Conservation (phyloP, 2,329 filamentous ascomycete species). For the Coniochaeta prunicola region DNA sequence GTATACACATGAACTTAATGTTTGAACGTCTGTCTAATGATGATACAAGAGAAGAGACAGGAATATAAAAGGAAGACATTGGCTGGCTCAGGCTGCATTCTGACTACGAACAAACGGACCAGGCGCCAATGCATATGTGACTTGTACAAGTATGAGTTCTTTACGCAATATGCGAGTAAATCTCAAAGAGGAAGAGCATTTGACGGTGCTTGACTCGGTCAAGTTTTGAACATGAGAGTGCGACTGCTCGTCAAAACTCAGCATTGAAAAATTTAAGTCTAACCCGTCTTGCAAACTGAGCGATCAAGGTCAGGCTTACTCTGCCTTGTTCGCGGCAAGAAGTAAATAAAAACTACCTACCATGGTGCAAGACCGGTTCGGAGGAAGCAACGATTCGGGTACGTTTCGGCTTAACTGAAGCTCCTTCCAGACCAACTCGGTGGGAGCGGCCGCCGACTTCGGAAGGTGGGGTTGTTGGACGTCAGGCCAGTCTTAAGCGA, state of each 20-base stretch:
- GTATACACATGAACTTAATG: not conserved
- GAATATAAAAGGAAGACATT: conserved; percentile 5
- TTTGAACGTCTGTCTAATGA: conserved; percentile 10
- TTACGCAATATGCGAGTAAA: not conserved
- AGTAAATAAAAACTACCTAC: too few relatives aligned
- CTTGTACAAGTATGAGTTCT: not conserved
- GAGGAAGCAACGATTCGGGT: not conserved
- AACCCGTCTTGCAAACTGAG: too few relatives aligned
- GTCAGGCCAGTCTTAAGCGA: not conserved
- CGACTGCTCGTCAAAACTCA: too few relatives aligned
- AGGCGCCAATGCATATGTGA: conserved; percentile 5
- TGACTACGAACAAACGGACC: not conserved
- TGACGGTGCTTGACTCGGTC: not conserved
- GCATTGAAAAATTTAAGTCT: too few relatives aligned
- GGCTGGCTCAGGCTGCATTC: not conserved
- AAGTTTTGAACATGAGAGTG: too few relatives aligned
- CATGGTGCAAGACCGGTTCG: not conserved
- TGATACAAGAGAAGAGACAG: conserved; percentile 6
- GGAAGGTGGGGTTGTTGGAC: conserved; percentile 24
- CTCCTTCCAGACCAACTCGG: not conserved
- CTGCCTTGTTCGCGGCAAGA: too few relatives aligned
- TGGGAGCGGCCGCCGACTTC: conserved; percentile 22
- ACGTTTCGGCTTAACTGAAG: not conserved
- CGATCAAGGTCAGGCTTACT: too few relatives aligned
- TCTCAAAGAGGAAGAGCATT: not conserved